Conservation (phyloP, 495 filamentous ascomycete genomes). For the Trichocladium uniseriatum region DNA sequence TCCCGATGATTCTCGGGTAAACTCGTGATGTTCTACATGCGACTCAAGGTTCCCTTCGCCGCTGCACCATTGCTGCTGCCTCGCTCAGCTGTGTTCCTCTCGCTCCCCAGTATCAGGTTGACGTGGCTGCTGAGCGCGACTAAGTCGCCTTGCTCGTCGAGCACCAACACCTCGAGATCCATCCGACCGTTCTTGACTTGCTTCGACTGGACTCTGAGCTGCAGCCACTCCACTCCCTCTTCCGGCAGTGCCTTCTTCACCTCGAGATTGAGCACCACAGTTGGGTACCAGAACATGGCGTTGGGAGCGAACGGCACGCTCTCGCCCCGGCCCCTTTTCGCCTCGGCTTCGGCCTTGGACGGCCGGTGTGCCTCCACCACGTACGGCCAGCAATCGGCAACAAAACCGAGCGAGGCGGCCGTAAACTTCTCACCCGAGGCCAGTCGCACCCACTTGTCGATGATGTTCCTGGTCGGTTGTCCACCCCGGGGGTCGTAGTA, state of each 20-base stretch:
- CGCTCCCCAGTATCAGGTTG: slow-evolving; percentile 42
- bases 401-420: slow-evolving; percentile 46
- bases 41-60: neutral
- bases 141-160: slow-evolving; percentile 48
- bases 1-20: neutral
- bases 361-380: slow-evolving; percentile 22
- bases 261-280: slow-evolving; percentile 59
- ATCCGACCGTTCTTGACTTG: slow-evolving; percentile 53
- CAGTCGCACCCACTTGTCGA: slow-evolving; percentile 62
- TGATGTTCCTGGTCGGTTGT: slow-evolving; percentile 30
- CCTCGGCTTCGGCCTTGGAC: neutral
- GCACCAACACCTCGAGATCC: slow-evolving; percentile 55
- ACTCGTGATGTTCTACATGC: no score
- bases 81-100: slow-evolving; percentile 24
- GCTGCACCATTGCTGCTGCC: neutral
- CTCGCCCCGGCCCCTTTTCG: neutral
- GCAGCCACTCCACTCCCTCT: slow-evolving; percentile 57
- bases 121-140: slow-evolving; percentile 57
- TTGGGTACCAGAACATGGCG: slow-evolving; percentile 62
- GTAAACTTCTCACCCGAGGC: slow-evolving; percentile 42
- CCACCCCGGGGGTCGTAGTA: slow-evolving; percentile 47
- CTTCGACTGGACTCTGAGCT: slow-evolving; percentile 47
- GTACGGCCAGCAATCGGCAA: slow-evolving; percentile 44
- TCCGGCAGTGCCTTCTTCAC: slow-evolving; percentile 53
- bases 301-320: slow-evolving; percentile 7